Evolutionary conservation across 2,329 filamentous ascomycete genomes (phyloP).

Genomic region (Myriangium duriaei): DNA sequence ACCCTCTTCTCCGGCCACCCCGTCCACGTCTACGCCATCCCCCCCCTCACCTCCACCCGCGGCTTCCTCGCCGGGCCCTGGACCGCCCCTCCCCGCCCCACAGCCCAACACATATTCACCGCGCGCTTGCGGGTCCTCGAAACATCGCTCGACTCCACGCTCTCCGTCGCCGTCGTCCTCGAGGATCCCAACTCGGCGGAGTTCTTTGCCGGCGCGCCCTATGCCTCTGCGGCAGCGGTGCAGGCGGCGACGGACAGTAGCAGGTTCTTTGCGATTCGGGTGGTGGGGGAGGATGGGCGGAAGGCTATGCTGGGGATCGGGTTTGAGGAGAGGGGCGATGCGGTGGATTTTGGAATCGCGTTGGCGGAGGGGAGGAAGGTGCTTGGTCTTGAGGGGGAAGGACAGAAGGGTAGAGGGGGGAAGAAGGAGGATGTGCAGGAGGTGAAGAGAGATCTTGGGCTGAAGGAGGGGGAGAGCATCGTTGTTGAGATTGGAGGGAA

Average conservation of each 20-base stretch:
- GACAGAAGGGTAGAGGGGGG: conserved; percentile 11
- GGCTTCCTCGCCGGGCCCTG: conserved; percentile 68
- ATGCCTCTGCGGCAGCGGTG: conserved; percentile 52
- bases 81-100: conserved; percentile 53
- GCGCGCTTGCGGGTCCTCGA: conserved; percentile 52
- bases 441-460: conserved; percentile 59
- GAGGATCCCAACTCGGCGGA: conserved; percentile 62
- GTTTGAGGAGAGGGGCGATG: conserved; percentile 75
- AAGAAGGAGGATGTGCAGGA: conserved; percentile 34
- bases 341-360: conserved; percentile 73
- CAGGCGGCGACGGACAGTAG: conserved; percentile 68
- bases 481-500: conserved; percentile 61
- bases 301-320: conserved; percentile 75
- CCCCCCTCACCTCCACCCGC: conserved; percentile 62
- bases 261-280: conserved; percentile 73
- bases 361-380: conserved; percentile 66
- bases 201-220: conserved; percentile 75
- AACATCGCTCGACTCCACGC: conserved; percentile 18
- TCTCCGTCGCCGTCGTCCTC: conserved; percentile 65
- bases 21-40: conserved; percentile 81
- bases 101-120: conserved; percentile 68
- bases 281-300: conserved; percentile 60
- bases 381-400: conserved; percentile 43
- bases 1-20: conserved; percentile 63
- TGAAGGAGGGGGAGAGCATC: conserved; percentile 85